A percentile compares a stretch with the other conserved stretches of the same genome.
phyloP scores from a whole-genome alignment of 371 early-diverging fungal genomes.

The Mucor plumbeus region DNA sequence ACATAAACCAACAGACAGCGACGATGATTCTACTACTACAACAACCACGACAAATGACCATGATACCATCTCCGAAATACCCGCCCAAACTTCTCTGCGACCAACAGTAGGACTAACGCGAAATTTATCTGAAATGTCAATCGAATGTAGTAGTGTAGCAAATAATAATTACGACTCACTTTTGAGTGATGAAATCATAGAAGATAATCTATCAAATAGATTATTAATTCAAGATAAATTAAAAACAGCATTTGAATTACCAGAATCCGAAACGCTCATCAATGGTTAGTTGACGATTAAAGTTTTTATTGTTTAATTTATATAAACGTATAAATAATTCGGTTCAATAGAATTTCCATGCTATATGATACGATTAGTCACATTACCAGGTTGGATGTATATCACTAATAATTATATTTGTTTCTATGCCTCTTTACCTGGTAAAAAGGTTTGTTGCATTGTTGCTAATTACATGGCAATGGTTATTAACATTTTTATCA shows the following conservation, averaged over 20 bases:
- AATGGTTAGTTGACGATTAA: conserved; percentile 17
- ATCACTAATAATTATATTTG: conserved; percentile 67
- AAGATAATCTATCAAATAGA: neutral
- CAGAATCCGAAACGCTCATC: conserved; percentile 17
- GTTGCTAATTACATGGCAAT: too few relatives aligned
- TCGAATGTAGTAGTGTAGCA: conserved; percentile 26
- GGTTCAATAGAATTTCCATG: conserved; percentile 68
- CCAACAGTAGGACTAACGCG: neutral
- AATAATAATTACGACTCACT: neutral
- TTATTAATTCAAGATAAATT: conserved; percentile 22
- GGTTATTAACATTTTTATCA: neutral
- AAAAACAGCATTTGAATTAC: conserved; percentile 24
- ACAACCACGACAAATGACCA: neutral
- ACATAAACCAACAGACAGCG: neutral
- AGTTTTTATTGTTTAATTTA: neutral
- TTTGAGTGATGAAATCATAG: neutral
- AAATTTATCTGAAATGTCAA: conserved; percentile 39
- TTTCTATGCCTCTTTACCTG: conserved; percentile 73
- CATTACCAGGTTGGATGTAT: conserved; percentile 76
- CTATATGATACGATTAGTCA: conserved; percentile 68
- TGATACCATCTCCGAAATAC: conserved; percentile 14
- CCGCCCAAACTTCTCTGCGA: neutral
- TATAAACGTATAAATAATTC: neutral
- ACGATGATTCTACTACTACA: neutral
- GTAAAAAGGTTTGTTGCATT: conserved; percentile 36